Percentiles rank a stretch among this genome's conserved stretches.
phyloP scores from a whole-genome alignment of 169 alveolate species.

The Cyclospora cayetanensis region DNA sequence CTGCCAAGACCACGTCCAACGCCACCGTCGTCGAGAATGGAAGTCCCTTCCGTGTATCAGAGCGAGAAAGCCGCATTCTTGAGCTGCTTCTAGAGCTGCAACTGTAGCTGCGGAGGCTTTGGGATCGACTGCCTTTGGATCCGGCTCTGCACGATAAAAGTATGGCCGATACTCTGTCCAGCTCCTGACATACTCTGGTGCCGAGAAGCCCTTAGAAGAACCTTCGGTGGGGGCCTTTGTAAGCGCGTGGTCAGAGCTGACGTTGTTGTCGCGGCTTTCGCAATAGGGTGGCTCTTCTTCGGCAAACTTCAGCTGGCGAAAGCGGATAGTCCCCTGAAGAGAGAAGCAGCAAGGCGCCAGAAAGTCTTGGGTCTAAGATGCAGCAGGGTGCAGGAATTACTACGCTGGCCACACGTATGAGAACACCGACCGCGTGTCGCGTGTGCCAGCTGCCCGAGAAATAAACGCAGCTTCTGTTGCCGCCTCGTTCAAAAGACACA shows the following conservation, averaged over 20 bases:
- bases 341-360: too few species aligned
- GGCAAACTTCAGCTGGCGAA: too few species aligned
- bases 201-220: not conserved
- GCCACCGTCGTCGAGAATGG: not conserved
- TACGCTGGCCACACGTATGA: too few species aligned
- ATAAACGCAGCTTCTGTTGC: not conserved
- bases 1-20: slow-evolving; percentile 8
- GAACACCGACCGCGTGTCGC: too few species aligned
- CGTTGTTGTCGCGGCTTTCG: too few species aligned
- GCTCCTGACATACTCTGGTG: not conserved
- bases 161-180: not conserved
- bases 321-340: too few species aligned
- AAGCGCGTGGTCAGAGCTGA: too few species aligned
- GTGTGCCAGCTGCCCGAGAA: not conserved
- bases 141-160: not conserved
- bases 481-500: too few species aligned
- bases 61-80: not conserved
- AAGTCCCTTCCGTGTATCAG: not conserved
- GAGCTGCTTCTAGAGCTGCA: not conserved
- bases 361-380: too few species aligned
- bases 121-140: not conserved
- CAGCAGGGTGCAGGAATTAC: too few species aligned
- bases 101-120: not conserved
- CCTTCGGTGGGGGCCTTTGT: not conserved
- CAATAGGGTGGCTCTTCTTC: too few species aligned